Percentiles rank a stretch among this genome's conserved stretches.
Conservation (phyloP, 169 alveolate genomes). For the Neospora caninum region DNA sequence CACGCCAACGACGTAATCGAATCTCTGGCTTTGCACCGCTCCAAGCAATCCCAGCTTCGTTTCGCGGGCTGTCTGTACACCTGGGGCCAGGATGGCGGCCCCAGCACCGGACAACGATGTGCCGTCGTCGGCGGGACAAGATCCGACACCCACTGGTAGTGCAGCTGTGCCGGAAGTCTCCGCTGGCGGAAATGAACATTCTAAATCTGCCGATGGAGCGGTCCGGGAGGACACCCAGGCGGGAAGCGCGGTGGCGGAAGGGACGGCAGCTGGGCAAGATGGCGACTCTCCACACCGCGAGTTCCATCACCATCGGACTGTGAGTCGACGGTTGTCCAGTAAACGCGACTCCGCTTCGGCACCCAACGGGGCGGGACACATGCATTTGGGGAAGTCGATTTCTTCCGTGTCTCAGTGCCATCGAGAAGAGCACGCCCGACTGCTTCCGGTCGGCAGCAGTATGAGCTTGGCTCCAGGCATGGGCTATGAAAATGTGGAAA, state of each 20-base stretch:
- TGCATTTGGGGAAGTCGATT: neutral
- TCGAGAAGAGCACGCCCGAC: neutral
- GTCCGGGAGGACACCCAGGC: neutral
- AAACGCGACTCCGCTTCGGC: neutral
- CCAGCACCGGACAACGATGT: neutral
- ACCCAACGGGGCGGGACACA: neutral
- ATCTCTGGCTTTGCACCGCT: neutral
- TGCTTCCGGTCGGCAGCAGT: neutral
- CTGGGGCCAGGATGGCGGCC: constrained; percentile 11
- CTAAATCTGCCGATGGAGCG: neutral
- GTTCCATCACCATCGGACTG: neutral
- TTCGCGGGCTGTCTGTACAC: neutral
- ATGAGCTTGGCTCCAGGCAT: constrained; percentile 13
- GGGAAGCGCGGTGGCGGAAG: neutral
- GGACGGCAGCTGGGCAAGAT: neutral
- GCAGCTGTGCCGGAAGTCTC: no score
- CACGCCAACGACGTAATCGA: neutral
- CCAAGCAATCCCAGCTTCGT: neutral
- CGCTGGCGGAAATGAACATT: no score
- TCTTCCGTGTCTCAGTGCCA: neutral
- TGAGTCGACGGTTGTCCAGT: constrained; percentile 1
- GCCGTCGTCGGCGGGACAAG: neutral
- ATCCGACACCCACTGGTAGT: no score
- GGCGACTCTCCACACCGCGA: neutral
- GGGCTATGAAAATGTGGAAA: constrained; percentile 50